phyloP scores from a whole-genome alignment of 768 basidiomycete species.

The Rhodotorula graminis region DNA sequence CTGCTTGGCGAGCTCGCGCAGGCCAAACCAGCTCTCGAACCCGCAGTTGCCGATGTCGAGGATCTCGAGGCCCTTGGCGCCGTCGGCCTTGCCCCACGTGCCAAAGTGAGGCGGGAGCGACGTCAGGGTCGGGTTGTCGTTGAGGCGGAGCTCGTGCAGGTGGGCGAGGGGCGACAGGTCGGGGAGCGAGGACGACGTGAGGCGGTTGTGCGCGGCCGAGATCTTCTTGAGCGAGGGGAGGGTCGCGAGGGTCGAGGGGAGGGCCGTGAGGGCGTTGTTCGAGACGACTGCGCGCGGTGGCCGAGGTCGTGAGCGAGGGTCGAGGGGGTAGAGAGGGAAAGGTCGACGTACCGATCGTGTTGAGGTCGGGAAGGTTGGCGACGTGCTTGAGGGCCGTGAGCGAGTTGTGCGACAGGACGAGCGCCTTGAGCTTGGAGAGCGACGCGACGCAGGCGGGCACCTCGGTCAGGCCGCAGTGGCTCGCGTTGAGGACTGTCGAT shows the following conservation, averaged over 20 bases:
- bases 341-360: slow-evolving; percentile 22
- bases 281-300: slow-evolving; percentile 29
- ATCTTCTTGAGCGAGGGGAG: slow-evolving; percentile 40
- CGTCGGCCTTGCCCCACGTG: slow-evolving; percentile 25
- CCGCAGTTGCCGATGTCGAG: slow-evolving; percentile 35
- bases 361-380: slow-evolving; percentile 26
- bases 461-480: slow-evolving; percentile 23
- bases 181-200: slow-evolving; percentile 30
- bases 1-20: slow-evolving; percentile 31
- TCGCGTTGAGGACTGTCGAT: slow-evolving; percentile 38
- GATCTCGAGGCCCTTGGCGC: slow-evolving; percentile 28
- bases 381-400: slow-evolving; percentile 30
- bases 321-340: not conserved
- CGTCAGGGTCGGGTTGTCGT: slow-evolving; percentile 32
- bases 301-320: not conserved
- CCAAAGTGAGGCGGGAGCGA: slow-evolving; percentile 33
- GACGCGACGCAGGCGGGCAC: slow-evolving; percentile 20
- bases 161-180: slow-evolving; percentile 32
- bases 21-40: slow-evolving; percentile 36
- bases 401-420: slow-evolving; percentile 38
- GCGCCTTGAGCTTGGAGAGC: slow-evolving; percentile 33
- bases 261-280: slow-evolving; percentile 34
- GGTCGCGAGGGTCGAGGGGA: slow-evolving; percentile 28
- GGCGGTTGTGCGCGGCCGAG: slow-evolving; percentile 40
- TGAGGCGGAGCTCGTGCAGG: slow-evolving; percentile 37